Percentiles rank a stretch among this genome's conserved stretches.
Conservation (phyloP, 495 filamentous ascomycete genomes). For the Pseudoneurospora amorphoporcata region DNA sequence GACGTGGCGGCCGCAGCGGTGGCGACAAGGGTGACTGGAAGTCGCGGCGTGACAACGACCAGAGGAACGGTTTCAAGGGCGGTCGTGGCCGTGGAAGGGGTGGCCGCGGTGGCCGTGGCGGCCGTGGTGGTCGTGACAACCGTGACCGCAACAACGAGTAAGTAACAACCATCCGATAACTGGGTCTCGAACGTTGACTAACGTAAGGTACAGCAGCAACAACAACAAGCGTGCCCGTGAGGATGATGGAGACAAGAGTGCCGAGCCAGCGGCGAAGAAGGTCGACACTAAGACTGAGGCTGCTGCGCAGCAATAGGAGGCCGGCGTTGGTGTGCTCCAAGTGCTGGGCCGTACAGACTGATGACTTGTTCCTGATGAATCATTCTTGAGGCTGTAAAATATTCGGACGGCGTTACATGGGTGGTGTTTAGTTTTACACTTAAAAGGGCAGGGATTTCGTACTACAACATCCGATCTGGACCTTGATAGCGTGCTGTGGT, state of each 20-base stretch:
- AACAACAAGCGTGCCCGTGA: constrained; percentile 37
- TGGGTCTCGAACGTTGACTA: constrained; percentile 7
- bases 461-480: neutral
- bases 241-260: constrained; percentile 20
- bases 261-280: constrained; percentile 26
- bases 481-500: neutral
- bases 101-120: constrained; percentile 32
- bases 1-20: constrained; percentile 21
- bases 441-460: neutral
- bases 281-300: neutral
- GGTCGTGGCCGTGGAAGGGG: constrained; percentile 31
- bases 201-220: constrained; percentile 19
- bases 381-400: neutral
- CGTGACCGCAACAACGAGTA: constrained; percentile 23
- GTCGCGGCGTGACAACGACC: constrained; percentile 54
- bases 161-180: neutral
- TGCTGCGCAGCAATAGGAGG: neutral
- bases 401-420: neutral
- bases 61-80: constrained; percentile 48
- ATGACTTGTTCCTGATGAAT: neutral
- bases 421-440: neutral
- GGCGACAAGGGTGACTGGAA: constrained; percentile 47
- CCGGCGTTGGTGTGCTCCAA: neutral
- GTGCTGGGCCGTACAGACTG: neutral
- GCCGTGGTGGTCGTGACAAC: constrained; percentile 27